Base-by-base conservation (phyloP, 768 basidiomycete species). In the Rhizopogon salebrosus region DNA sequence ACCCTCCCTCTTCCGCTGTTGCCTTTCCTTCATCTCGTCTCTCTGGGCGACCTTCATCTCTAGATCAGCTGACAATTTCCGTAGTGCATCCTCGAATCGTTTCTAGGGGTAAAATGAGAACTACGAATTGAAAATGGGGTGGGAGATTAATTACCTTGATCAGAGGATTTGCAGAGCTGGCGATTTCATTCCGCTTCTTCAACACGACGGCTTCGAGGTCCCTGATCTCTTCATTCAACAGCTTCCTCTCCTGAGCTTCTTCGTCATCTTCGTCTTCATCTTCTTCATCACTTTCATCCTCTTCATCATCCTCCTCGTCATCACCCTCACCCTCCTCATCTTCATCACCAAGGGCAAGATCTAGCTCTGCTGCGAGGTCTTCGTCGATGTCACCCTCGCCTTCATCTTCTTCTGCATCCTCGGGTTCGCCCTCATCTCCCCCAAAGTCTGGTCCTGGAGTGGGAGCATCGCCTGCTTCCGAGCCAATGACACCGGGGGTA, bases 11-110 rank as follows among this genome's bases (percentile, higher is more conserved):
- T 78, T 77, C 64, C 84, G 68, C 40, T 86, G 78, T 60, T 84
- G 84, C 62, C 83, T 77, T 70, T 92, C 89, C 61, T 82, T 84
- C 65, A 92, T 70, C 60, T 87, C 88, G 58, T 92, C 90, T 52
- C 86, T 77, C 64, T 92, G 91, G 1, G 79, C 79, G 9, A 79
- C 71, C 65, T 94, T 95, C 80, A 85, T 84, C 58, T 95, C 93
- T 27, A 95, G 73, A 64, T 97, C 93, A 34, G 83, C 80, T 10
- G 84, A 80, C 43, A 97, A 76, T 69, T 95, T 97, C 75, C 85
- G 90, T 62, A 95, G 69, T 16, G 89, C 87, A 64, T 95, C 94
- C 66, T 95, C 92, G 69, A 95, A 95, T 34, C 93, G 93, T 80
- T 87, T 88, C 87, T 94, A 26, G 61, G 6, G 18, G 48, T 54